phyloP scores from a whole-genome alignment of 2,329 filamentous ascomycete species.

The Trematosphaeria pertusa region DNA sequence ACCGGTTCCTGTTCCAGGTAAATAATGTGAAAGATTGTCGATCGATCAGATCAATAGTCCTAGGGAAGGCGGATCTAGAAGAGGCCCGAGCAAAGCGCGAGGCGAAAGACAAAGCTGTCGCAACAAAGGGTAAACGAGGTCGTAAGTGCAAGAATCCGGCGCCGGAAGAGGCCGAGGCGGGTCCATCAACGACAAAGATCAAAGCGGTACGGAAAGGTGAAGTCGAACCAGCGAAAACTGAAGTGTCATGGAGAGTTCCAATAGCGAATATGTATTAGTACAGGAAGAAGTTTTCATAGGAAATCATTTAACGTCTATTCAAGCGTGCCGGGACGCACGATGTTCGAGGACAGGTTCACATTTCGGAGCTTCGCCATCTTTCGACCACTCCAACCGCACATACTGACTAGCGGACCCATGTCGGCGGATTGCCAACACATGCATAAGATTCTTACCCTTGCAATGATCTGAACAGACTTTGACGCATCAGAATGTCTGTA shows the following conservation, averaged over 20 bases:
- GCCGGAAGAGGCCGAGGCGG: constrained; percentile 8
- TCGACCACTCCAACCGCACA: no score
- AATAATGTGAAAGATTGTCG: constrained; percentile 34
- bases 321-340: no score
- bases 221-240: constrained; percentile 1
- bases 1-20: constrained; percentile 30
- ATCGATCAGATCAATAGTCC: constrained; percentile 27
- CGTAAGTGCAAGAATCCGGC: constrained; percentile 1
- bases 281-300: no score
- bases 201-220: not conserved
- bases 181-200: constrained; percentile 1
- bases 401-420: no score
- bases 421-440: no score
- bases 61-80: constrained; percentile 24
- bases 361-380: no score
- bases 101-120: constrained; percentile 6
- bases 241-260: constrained; percentile 4
- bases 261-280: constrained; percentile 10
- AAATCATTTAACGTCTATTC: no score
- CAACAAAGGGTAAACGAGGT: constrained; percentile 6
- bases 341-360: no score
- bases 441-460: no score
- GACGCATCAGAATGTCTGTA: no score
- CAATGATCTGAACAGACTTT: no score
- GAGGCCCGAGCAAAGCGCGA: constrained; percentile 8